Evolutionary conservation across 768 basidiomycete species (phyloP).

Genomic region (Leccinum longicurvipes): DNA sequence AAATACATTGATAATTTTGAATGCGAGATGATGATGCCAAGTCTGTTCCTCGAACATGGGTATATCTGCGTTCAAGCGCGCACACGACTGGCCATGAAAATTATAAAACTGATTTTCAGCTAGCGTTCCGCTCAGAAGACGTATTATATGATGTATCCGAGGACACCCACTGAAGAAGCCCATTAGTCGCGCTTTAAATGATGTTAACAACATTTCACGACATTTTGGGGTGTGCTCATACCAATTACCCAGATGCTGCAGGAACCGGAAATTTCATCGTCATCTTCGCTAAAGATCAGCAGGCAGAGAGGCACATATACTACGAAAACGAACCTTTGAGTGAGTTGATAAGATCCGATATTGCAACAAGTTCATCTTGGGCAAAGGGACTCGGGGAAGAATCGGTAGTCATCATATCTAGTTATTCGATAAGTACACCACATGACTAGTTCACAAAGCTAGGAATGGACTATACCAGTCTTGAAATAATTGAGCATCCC

Average conservation of each 20-base stretch:
- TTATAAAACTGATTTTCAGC: conserved; percentile 13
- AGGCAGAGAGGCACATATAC: background rate
- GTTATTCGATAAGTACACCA: background rate
- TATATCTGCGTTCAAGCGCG: conserved; percentile 11
- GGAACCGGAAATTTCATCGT: background rate
- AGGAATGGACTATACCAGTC: conserved; percentile 6
- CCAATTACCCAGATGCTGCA: background rate
- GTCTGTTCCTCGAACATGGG: conserved; percentile 1
- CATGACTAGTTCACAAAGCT: background rate
- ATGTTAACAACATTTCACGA: background rate
- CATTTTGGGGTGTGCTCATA: background rate
- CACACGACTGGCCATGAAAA: conserved; percentile 9
- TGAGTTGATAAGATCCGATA: conserved; percentile 12
- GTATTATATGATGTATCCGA: background rate
- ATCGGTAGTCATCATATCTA: conserved; percentile 18
- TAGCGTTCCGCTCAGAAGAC: background rate
- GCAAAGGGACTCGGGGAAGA: conserved; percentile 15
- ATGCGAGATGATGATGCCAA: background rate
- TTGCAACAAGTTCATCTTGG: conserved; percentile 12
- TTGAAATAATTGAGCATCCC: conserved; percentile 16
- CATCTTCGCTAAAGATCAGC: conserved; percentile 3
- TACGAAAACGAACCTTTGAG: conserved; percentile 4
- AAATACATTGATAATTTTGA: background rate
- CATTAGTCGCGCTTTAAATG: conserved; percentile 10
- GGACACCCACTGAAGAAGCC: conserved; percentile 9